Evolutionary conservation across 495 filamentous ascomycete genomes (phyloP).

Genomic region (Aspergillus carlsbadensis): DNA sequence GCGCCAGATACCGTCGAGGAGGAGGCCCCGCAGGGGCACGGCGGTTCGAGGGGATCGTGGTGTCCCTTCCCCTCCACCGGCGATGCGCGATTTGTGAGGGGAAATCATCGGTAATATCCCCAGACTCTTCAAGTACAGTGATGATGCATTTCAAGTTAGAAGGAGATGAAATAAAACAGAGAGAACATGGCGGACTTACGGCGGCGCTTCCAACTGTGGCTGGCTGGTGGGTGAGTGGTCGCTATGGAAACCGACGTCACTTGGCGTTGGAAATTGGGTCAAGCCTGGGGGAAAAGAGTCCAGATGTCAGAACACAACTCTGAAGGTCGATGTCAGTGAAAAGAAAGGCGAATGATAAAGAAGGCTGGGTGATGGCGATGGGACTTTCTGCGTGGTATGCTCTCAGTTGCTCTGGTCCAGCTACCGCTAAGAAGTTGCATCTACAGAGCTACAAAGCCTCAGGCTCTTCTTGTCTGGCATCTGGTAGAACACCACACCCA

Average conservation of each 20-base stretch:
- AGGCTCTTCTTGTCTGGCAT: too few relatives aligned
- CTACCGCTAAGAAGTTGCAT: too few relatives aligned
- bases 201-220: background rate
- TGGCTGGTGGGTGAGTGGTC: constrained; percentile 12
- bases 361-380: too few relatives aligned
- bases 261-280: constrained; percentile 1
- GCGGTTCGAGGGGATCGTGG: constrained; percentile 25
- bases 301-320: too few relatives aligned
- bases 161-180: background rate
- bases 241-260: constrained; percentile 25
- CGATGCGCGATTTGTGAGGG: constrained; percentile 20
- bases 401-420: too few relatives aligned
- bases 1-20: constrained; percentile 55
- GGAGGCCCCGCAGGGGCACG: constrained; percentile 51
- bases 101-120: constrained; percentile 16
- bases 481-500: too few relatives aligned
- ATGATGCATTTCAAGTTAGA: background rate
- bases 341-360: too few relatives aligned
- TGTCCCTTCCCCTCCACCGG: background rate
- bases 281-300: background rate
- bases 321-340: too few relatives aligned
- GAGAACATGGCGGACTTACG: constrained; percentile 1
- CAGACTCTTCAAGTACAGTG: background rate
- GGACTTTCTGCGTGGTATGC: too few relatives aligned
- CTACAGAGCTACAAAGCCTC: too few relatives aligned